Evolutionary conservation across 2,329 filamentous ascomycete genomes (phyloP), one percentile per base, ranked within the genome.

Genomic region (Westerdykella sp.): DNA sequence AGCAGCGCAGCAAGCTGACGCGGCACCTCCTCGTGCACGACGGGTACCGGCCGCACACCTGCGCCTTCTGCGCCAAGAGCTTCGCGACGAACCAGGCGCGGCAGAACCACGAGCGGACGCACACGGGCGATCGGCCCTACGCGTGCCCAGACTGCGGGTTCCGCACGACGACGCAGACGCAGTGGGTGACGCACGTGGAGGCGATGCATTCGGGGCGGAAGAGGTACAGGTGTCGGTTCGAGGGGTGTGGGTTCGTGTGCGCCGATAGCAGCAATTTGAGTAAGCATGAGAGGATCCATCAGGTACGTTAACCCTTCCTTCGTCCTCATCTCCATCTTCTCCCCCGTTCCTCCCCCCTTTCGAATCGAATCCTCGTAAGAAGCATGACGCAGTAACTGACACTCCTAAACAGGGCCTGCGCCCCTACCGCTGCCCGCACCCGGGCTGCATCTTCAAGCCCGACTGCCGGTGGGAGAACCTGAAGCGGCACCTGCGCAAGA

Each of bases 71-170:
- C 49, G 55, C 55, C 45, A 67, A 67, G 48, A 66, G 59, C 1
- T 68, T 67, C 42, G 65, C 62, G 5, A 68, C 65, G 4, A 66
- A 66, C 35, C 65, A 68, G 51, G 63, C 63, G n/a, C 63, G 66
- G 40, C 63, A 67, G 34, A 68, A 68, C 34, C 65, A 68, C 36
- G 59, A 66, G 44, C 55, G 64, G 6, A 67, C 65, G 2, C 65
- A 68, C 38, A 66, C 62, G 0, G 64, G 64, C 13, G 58, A 62
- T 30, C 53, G 62, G 11, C 65, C 65, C 2, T 67, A 67, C 25
- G 54, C 58, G 6, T 68, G 65, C 39, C 56, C 63, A 28, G 53
- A 57, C 14, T 68, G 65, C 40, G 59, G 56, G 2, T 67, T 66
- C 38, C 65, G 57, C 1, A 66, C 65, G 1, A 67, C 65, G 0